Conservation (phyloP, 2,329 filamentous ascomycete species). For the Davidsoniella neocaledoniae region DNA sequence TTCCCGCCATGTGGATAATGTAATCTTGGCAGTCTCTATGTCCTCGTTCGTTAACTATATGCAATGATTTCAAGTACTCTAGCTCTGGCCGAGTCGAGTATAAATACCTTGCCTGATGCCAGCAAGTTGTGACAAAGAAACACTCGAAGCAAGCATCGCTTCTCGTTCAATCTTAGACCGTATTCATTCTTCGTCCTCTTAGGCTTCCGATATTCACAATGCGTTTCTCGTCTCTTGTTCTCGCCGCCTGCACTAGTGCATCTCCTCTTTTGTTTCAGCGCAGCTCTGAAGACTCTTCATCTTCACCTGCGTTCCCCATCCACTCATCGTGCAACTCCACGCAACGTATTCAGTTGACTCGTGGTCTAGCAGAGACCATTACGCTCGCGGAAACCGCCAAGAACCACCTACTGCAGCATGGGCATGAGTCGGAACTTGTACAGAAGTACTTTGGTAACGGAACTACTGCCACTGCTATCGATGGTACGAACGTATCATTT, state of each 20-base stretch:
- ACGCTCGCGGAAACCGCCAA: conserved; percentile 42
- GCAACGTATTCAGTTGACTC: conserved; percentile 35
- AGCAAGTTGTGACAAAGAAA: background rate
- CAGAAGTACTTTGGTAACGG: conserved; percentile 50
- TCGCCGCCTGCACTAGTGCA: background rate
- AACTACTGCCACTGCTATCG: conserved; percentile 39
- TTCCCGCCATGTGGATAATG: no score
- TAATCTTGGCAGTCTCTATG: no score
- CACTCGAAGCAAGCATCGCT: background rate
- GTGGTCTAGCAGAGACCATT: conserved; percentile 41
- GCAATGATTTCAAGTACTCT: background rate
- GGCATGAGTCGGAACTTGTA: conserved; percentile 40
- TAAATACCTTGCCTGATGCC: background rate
- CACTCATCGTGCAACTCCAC: conserved; percentile 51
- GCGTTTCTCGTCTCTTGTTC: conserved; percentile 1
- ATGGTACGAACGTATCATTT: conserved; percentile 43
- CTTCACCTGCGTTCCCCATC: conserved; percentile 20
- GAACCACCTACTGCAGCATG: conserved; percentile 41
- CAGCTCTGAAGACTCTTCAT: background rate
- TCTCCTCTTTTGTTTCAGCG: background rate
- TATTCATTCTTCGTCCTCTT: no score
- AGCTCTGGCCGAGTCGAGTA: background rate
- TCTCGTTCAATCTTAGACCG: background rate
- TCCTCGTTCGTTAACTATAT: no score
- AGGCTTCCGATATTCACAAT: background rate